Evolutionary conservation across 371 early-diverging fungal genomes (phyloP).

Genomic region (Mucor irregularis): DNA sequence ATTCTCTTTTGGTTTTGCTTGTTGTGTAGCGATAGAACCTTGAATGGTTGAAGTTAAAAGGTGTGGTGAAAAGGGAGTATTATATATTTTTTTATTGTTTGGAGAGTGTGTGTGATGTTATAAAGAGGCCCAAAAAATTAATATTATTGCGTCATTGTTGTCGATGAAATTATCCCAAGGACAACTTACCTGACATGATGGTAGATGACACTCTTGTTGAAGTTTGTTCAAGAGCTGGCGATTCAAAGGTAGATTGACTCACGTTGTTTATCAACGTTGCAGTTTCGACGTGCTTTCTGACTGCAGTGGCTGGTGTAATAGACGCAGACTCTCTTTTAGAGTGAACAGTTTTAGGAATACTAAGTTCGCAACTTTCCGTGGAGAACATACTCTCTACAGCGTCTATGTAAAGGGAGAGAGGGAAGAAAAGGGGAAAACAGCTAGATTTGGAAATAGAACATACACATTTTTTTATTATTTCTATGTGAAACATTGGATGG

Average conservation of each 20-base stretch:
- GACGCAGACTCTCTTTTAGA: slow-evolving; percentile 4
- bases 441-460: background rate
- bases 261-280: slow-evolving; percentile 12
- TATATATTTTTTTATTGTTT: too few species aligned
- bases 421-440: background rate
- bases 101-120: too few species aligned
- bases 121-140: slow-evolving; percentile 2
- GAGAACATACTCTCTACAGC: background rate
- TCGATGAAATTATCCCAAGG: too few species aligned
- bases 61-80: background rate
- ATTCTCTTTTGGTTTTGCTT: slow-evolving; percentile 19
- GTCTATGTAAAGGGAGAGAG: background rate
- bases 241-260: slow-evolving; percentile 6
- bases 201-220: slow-evolving; percentile 18
- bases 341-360: slow-evolving; percentile 6
- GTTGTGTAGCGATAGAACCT: background rate
- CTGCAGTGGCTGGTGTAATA: background rate
- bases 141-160: slow-evolving; percentile 25
- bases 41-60: background rate
- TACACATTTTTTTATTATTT: background rate
- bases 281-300: slow-evolving; percentile 11
- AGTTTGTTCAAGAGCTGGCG: background rate
- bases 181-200: slow-evolving; percentile 18
- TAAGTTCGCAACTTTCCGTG: slow-evolving; percentile 3
- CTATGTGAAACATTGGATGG: background rate